Evolutionary conservation across 495 filamentous ascomycete species (phyloP), one percentile per base, ranked within the genome.

Genomic region (Jackrogersella minutella): DNA sequence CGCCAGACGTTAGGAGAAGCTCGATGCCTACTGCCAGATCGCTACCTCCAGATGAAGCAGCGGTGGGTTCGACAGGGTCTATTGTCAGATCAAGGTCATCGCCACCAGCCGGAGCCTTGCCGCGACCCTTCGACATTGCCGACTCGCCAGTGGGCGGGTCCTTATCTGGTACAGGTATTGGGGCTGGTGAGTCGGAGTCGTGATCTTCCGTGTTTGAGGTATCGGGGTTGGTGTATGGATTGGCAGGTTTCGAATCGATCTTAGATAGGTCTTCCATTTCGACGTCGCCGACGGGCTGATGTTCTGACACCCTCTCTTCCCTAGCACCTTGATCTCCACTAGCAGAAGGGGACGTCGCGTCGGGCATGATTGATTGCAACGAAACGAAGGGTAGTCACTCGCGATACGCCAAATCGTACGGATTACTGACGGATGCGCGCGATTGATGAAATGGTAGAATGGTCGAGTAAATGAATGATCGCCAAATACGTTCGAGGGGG

Each of bases 1-100:
- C 89, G 10, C 93, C 92, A 14, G 87, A 92, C 0, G 88, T 90
- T 41, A 96, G 85, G 8, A 96, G 82, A 9, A 97, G 79, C 16
- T 90, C 96, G 67, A 97, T 82, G 53, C 74, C 74, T 66, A 74
- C 69, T 14, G 64, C 64, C 7, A 59, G 80, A 74, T 71, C 83
- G 75, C 16, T 72, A 70, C 64, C 83, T 78, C 64, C 84, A 79
- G 63, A 62, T 36, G 22, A 8, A 21, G 5, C 28, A 1, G 70
- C 24, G 69, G 64, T n/a, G 57, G 74, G 19, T 76, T 81, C 46
- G 75, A 80, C 17, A 73, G 70, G 74, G 17, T 74, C 76, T 76
- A 80, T 81, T 44, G 78, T 76, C 24, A 84, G 68, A 33, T 81
- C 64, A 73, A 64, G 44, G 28, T 60, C 63, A 16, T 76, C 22